Base-by-base conservation (phyloP, 169 alveolate species). In the Cryptosporidium andersoni region DNA sequence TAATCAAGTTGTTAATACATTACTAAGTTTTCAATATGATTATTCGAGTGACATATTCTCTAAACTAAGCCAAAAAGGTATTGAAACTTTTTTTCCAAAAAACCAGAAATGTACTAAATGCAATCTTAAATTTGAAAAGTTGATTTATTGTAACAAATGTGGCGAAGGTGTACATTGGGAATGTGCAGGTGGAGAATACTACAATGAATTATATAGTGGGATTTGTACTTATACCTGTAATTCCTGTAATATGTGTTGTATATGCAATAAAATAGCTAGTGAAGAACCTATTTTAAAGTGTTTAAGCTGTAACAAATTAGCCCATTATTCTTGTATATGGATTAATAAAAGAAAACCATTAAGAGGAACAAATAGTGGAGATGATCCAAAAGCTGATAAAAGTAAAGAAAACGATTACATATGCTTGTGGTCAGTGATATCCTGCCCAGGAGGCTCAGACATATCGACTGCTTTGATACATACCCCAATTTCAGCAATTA, bases 271-370 rank as follows among this genome's bases (percentile, higher is more conserved):
- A 25, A 25, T 25, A 25, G 25, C 25, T 25, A 25, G 25, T 25
- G 25, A 25, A 25, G 25, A 25, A 25, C 85, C 85, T 7, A 39
- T 55, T 11, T 40, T 74, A 43, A 6, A 36, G 11, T 74, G 85
- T 60, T 6, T 6, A 42, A 12, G 11, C 16, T 74, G 85, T n/a
- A 74, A 36, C 25, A 74, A 74, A 60, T 58, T 9, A 74, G 67
- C 39, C 16, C 85, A 74, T 60, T 74, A 74, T 55, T 36, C 68
- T 34, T 74, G 85, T 48, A 45, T 74, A 14, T 74, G 85, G 85
- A 12, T 58, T 16, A 68, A 74, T 14, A 43, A 39, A 58, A 47
- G 47, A 11, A 51, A 2, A 25, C 37, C 66, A 36, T 40, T 37
- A 39, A 53, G 34, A 12, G n/a, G n/a, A 53, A 53, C 58, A 39